Base-by-base conservation (phyloP, 2,329 filamentous ascomycete genomes). In the Pleurostoma richardsiae region DNA sequence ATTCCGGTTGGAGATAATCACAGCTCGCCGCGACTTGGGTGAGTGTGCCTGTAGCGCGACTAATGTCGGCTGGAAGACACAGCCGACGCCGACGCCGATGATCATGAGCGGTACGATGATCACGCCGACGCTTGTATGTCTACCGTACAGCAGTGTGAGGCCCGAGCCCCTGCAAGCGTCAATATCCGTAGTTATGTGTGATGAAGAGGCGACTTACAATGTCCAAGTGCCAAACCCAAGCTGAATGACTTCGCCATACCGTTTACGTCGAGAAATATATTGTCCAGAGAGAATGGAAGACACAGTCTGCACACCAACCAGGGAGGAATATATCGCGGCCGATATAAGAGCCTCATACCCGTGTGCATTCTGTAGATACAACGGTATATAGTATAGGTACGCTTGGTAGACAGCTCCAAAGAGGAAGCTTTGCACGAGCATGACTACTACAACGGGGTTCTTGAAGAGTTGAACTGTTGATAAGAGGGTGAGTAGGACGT, bases 1-100 rank as follows among this genome's bases (percentile, higher is more conserved):
- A 53, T 85, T 85, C 1, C 82, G 71, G 44, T 77, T 75, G 3
- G 77, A 79, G 33, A 83, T 84, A 26, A 83, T 74, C 2, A 85
- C 76, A 1, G 82, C 82, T 26, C 82, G 71, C 40, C 83, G 74
- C 0, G 72, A 63, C 56, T 79, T 80, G 1, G 70, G 66, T 27
- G 71, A 74, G 57, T 83, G 78, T 0, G 79, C 77, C 56, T 83
- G 79, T 10, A 79, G 59, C 2, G 80, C 81, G 4, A 83, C 71
- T 0, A 85, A 65, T 0, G 70, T 72, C 4, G 69, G 70, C 49
- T 73, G 69, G 45, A 73, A 71, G 28, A 65, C 61, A 48, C 68
- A 70, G 1, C 82, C 82, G 1, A 80, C 65, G 7, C 80, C 79
- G 3, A 72, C 56, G 2, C 79, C 74, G 30, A 76, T 63, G 4